Evolutionary conservation across 2,329 filamentous ascomycete species (phyloP), one percentile per base, ranked within the genome.

Genomic region (Amphichorda felina): DNA sequence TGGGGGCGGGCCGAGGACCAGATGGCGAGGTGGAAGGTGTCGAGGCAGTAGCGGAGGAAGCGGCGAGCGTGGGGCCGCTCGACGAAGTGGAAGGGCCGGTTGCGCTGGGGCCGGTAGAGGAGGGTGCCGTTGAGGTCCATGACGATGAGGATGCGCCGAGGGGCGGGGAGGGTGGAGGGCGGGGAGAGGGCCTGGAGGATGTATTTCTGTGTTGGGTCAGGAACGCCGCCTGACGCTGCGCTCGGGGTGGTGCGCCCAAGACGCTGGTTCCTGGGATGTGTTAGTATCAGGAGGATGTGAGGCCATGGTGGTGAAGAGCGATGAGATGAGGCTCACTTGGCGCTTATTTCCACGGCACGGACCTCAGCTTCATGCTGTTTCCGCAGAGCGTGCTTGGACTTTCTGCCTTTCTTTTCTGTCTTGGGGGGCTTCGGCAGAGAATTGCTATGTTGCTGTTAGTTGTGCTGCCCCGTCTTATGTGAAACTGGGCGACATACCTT

Each of bases 121-220:
- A 98, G 68, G 0, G 89, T 95, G 42, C 91, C 91, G 55, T 96
- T 98, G 26, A 98, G 72, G 58, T 98, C 91, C 41, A 96, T 73
- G 32, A 96, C 73, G 34, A 98, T 66, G 16, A 98, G 75, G 24
- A 94, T 69, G 13, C 70, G 72, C 28, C 74, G 73, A 2, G 78
- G 70, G 1, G 54, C 34, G 0, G 55, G 27, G 4, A 71, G 56
- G 13, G 44, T 43, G 19, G 53, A 47, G 1, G 74, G 65, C 1
- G 59, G 46, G 11, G 59, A 45, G 4, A 59, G 51, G 2, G 81
- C 65, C 35, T 68, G 66, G 4, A 50, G 36, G n/a, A 85, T 60
- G 56, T 93, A 93, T 32, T 56, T 50, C 0, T 56, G 31, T 2
- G 70, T 70, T 0, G 83, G 75, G 0, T 68, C 49, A 0, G 85